Evolutionary conservation across 1,284 basidiomycete genomes (phyloP), one percentile per base, ranked within the genome.

Genomic region (Fomitiporia mediterranea): DNA sequence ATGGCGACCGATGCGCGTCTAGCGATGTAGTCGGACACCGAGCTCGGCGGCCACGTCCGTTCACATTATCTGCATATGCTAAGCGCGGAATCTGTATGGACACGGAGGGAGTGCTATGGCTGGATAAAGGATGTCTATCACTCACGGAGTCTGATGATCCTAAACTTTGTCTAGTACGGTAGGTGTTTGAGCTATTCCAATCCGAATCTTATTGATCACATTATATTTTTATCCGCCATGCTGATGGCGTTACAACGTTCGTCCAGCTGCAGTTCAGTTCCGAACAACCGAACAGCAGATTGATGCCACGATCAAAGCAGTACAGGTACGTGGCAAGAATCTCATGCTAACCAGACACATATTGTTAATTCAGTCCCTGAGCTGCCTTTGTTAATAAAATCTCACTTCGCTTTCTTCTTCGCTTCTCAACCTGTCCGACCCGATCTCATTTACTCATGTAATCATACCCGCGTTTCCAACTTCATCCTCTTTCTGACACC

Each of bases 401-500:
- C 32, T 34, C 13, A 34, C 32, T 34, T 34, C 32, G 32, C 23
- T 6, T 8, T 46, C 9, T 28, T n/a, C 13, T 30, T 46, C 44
- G 44, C 44, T 46, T 46, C 44, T 46, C 17, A n/a, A 8, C 44
- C n/a, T 46, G 25, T 27, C 44, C 44, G 44, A 28, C 23, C 25
- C 23, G 27, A 34, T 6, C 32, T 34, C 32, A 13, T 34, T 6
- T n/a, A 15, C 44, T 15, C 25, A 28, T 30, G 44, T 46, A 30
- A 46, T 46, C 25, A 46, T 25, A 28, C 23, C 30, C 44, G 27
- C 23, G 25, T 30, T 30, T 15, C 27, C 44, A 13, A 8, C 11
- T n/a, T 28, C 9, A n/a, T 17, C 44, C 44, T 30, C 25, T 46
- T 46, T 46, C 25, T 30, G 44, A 30, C 25, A 8, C 25, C 44